Percentiles rank a stretch among this genome's conserved stretches.
phyloP scores from a whole-genome alignment of 1,284 basidiomycete genomes.

The Boletus mariae region DNA sequence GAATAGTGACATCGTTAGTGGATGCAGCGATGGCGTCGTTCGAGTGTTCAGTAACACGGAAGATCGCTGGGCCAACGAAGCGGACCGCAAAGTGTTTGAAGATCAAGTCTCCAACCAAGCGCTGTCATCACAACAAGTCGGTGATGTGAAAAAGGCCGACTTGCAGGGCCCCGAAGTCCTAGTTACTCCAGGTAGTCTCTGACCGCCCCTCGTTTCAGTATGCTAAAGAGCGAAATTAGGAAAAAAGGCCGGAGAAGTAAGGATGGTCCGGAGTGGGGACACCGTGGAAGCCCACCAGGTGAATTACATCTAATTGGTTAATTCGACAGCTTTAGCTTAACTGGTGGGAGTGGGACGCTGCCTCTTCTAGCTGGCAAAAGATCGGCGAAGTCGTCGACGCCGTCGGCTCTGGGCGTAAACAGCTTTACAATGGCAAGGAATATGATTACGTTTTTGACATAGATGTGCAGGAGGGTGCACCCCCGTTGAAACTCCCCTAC shows the following conservation, averaged over 20 bases:
- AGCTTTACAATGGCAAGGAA: conserved; percentile 87
- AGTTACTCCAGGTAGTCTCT: conserved; percentile 53
- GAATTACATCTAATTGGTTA: conserved; percentile 15
- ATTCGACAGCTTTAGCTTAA: conserved; percentile 1
- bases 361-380: conserved; percentile 77
- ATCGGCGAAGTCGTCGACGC: conserved; percentile 96
- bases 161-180: conserved; percentile 85
- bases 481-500: conserved; percentile 92
- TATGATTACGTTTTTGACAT: conserved; percentile 99
- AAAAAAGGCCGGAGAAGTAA: conserved; percentile 87
- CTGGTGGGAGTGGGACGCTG: conserved; percentile 67
- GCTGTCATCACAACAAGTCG: conserved; percentile 77
- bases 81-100: conserved; percentile 69
- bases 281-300: conserved; percentile 88
- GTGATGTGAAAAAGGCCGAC: conserved; percentile 88
- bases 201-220: background rate
- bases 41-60: conserved; percentile 82
- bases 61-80: conserved; percentile 70
- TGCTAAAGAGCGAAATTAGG: conserved; percentile 44
- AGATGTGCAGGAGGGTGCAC: conserved; percentile 89
- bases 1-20: conserved; percentile 88
- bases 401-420: conserved; percentile 82
- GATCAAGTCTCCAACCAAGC: conserved; percentile 69
- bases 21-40: conserved; percentile 84
- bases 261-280: conserved; percentile 82